Percentiles rank a stretch among this genome's conserved stretches.
phyloP scores from a whole-genome alignment of 108 stramenopile genomes.

The Fistulifera solaris region DNA sequence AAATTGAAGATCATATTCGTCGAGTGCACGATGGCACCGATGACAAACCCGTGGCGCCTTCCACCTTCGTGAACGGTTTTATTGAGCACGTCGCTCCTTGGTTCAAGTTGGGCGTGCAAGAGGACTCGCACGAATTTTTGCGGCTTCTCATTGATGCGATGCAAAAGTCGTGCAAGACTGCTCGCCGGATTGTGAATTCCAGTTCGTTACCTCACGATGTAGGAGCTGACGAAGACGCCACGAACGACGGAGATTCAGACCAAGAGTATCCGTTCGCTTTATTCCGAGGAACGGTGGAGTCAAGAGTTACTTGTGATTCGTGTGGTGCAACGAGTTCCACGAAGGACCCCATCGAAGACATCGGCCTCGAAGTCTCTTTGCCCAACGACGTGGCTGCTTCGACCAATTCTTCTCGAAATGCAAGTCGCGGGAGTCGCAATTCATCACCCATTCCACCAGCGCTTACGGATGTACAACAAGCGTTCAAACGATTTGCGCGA shows the following conservation, averaged over 20 bases:
- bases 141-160: conserved; percentile 91
- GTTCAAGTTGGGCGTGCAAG: conserved; percentile 90
- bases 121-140: conserved; percentile 98
- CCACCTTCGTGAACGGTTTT: conserved; percentile 68
- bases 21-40: conserved; percentile 37
- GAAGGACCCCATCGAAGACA: conserved; percentile 85
- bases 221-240: conserved; percentile 17
- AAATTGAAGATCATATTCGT: conserved; percentile 55
- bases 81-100: conserved; percentile 75
- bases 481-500: conserved; percentile 65
- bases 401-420: conserved; percentile 8
- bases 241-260: conserved; percentile 21
- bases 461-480: conserved; percentile 49
- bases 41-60: conserved; percentile 58
- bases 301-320: conserved; percentile 65
- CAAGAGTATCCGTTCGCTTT: conserved; percentile 78
- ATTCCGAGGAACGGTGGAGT: conserved; percentile 79
- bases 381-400: conserved; percentile 23
- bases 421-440: conserved; percentile 6
- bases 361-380: conserved; percentile 71
- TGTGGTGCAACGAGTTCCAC: conserved; percentile 56
- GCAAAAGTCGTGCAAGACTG: conserved; percentile 74
- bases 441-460: conserved; percentile 17
- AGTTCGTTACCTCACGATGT: neutral
- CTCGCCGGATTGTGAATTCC: conserved; percentile 10